Base-by-base conservation (phyloP, 75 land plant species). In the Pinus albicaulis region DNA sequence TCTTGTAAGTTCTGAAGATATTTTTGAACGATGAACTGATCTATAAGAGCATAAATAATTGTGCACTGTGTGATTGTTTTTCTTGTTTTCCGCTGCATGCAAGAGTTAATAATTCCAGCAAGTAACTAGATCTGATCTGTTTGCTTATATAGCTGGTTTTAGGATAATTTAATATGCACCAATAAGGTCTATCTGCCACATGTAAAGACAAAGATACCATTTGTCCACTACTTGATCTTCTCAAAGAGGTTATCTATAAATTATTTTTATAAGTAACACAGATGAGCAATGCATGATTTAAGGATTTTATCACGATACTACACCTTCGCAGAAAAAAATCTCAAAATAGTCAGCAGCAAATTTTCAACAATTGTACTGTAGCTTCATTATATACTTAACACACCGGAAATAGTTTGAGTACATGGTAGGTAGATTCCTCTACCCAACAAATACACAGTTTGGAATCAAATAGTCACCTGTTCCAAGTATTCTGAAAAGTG, bases 401-500 rank as follows among this genome's bases (percentile, higher is more conserved):
- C 25, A 26, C 31, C 31, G 14, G 2, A 28, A 28, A 64, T 64
- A 13, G 3, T 28, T 26, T 64, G 31, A 64, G 16, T 28, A 26
- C 16, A 34, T 34, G 15, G 17, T 64, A 26, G 68, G 17, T 64
- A 26, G 68, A 64, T 64, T 64, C 16, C 17, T 64, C 31, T 64
- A 64, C 68, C 16, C 17, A 60, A 75, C 4, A 13, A 25, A 31
- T 58, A 34, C 24, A 36, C 36, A 28, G 23, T 28, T 31, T 52
- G 7, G 25, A 63, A 55, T 25, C 16, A 41, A 31, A 34, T 26
- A 34, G 8, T 69, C 56, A 92, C 95, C 95, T 90, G 71, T 90
- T 90, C 90, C 90, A 87, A 22, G 86, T 80, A 55, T 78, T 77
- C 71, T 91, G 89, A 82, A 93, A 93, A n/a, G 86, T 87, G 63